phyloP scores from a whole-genome alignment of 2,329 filamentous ascomycete species.

The Hypocreales sp. region DNA sequence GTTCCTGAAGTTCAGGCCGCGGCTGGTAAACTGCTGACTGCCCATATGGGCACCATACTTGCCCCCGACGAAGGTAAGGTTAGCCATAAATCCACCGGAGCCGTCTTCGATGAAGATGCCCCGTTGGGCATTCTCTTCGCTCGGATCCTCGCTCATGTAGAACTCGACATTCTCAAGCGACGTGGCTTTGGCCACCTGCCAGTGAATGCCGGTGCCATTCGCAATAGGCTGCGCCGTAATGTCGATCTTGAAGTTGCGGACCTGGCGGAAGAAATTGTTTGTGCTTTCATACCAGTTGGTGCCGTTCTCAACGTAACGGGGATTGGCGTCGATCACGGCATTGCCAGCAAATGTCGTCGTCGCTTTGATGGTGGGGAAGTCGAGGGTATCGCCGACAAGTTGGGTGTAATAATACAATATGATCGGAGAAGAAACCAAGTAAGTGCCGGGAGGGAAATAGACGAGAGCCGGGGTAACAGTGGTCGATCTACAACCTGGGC shows the following conservation, averaged over 20 bases:
- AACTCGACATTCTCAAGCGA: slow-evolving; percentile 8
- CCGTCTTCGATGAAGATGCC: slow-evolving; percentile 13
- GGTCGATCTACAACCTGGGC: slow-evolving; percentile 58
- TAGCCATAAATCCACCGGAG: slow-evolving; percentile 28
- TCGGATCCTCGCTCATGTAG: slow-evolving; percentile 1
- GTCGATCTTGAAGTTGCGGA: slow-evolving; percentile 6
- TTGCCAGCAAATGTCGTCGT: not conserved
- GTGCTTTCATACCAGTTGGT: not conserved
- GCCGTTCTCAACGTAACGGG: slow-evolving; percentile 4
- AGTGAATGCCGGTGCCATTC: slow-evolving; percentile 6
- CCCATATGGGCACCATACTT: slow-evolving; percentile 29
- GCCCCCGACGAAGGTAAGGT: slow-evolving; percentile 47
- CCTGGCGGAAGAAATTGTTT: slow-evolving; percentile 7
- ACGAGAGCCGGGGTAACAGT: slow-evolving; percentile 76
- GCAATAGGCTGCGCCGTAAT: not conserved
- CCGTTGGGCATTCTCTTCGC: slow-evolving; percentile 1
- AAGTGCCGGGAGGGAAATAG: slow-evolving; percentile 84
- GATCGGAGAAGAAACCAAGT: slow-evolving; percentile 64
- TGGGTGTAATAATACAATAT: slow-evolving; percentile 88
- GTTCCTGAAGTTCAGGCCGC: slow-evolving; percentile 48
- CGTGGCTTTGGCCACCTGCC: slow-evolving; percentile 11
- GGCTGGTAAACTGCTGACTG: slow-evolving; percentile 53
- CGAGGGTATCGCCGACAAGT: slow-evolving; percentile 65
- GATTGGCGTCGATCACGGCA: slow-evolving; percentile 5
- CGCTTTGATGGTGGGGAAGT: slow-evolving; percentile 50